These are phyloP conservation scores for Chrysopogon serrulatus DNA, from an alignment of 176 grass and related monocot genomes.

Conservation along the genomic window DNA sequence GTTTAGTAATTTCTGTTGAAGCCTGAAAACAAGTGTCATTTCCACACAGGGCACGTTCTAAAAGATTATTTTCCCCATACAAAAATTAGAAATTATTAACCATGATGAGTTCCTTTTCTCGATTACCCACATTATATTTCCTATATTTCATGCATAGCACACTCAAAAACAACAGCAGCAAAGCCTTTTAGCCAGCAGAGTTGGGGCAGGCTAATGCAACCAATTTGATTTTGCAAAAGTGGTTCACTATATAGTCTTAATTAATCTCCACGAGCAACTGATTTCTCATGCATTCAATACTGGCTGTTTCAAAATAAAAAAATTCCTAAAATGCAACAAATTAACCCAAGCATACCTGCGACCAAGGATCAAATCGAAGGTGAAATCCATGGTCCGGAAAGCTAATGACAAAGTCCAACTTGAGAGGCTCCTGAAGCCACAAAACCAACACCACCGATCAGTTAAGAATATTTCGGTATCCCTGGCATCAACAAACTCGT, in stretches of 20 bases:
- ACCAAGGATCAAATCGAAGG: slow-evolving; percentile 92
- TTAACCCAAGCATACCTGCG: slow-evolving; percentile 50
- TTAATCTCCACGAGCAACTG: neutral
- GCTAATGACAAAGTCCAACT: slow-evolving; percentile 87
- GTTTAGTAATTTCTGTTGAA: neutral
- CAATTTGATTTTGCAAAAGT: slow-evolving; percentile 12
- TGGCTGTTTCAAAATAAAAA: neutral
- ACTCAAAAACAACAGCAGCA: neutral
- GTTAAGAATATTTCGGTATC: neutral
- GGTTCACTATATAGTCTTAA: neutral
- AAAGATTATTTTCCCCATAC: neutral
- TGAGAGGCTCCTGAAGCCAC: slow-evolving; percentile 74
- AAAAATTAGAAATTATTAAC: neutral
- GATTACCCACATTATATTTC: neutral
- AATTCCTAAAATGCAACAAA: neutral
- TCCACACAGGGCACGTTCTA: neutral
- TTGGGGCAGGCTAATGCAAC: neutral
- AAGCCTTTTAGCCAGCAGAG: neutral
- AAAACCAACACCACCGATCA: neutral
- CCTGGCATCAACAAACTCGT: neutral
- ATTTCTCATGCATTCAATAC: neutral
- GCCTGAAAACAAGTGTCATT: neutral
- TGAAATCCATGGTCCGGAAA: slow-evolving; percentile 98
- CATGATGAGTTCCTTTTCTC: neutral
- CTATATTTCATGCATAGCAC: neutral